Conservation (phyloP, 805 yeast genomes). For the Kregervanrija delftensis region DNA sequence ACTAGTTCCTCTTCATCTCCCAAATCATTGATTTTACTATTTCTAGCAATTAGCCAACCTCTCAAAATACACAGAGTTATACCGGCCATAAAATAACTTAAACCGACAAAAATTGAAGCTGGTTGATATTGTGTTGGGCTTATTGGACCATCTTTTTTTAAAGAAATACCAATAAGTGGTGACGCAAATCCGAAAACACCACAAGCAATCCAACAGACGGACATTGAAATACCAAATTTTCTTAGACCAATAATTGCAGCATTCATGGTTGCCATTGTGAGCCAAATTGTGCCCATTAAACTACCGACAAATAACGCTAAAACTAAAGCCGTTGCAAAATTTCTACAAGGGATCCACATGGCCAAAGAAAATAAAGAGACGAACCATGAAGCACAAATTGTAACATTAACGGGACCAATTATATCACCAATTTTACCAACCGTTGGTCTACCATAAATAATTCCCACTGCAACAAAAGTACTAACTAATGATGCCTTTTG, state of each 20-base stretch:
- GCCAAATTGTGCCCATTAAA: conserved; percentile 57
- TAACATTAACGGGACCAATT: conserved; percentile 45
- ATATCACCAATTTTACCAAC: conserved; percentile 46
- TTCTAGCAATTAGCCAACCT: conserved; percentile 51
- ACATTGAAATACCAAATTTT: conserved; percentile 45
- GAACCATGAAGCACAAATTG: conserved; percentile 30
- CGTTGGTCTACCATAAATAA: conserved; percentile 47
- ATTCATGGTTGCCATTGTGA: conserved; percentile 43
- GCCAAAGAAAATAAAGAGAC: conserved; percentile 38
- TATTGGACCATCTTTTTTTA: conserved; percentile 31
- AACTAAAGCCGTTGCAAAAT: conserved; percentile 46
- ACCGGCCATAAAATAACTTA: conserved; percentile 43
- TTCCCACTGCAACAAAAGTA: conserved; percentile 56
- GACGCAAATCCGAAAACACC: conserved; percentile 49
- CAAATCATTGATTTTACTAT: conserved; percentile 16
- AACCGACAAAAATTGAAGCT: conserved; percentile 55
- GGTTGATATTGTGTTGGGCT: conserved; percentile 43
- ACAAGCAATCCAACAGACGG: conserved; percentile 39
- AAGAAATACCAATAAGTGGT: conserved; percentile 52
- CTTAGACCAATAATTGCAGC: conserved; percentile 49
- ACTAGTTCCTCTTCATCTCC: conserved; percentile 19
- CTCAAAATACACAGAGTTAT: conserved; percentile 37
- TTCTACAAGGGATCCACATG: conserved; percentile 54
- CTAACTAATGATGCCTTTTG: conserved; percentile 51
- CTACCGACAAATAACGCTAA: conserved; percentile 49